Percentiles rank a stretch among this genome's conserved stretches.
phyloP scores from a whole-genome alignment of 495 filamentous ascomycete species.

The Aspergillus egyptiacus region DNA sequence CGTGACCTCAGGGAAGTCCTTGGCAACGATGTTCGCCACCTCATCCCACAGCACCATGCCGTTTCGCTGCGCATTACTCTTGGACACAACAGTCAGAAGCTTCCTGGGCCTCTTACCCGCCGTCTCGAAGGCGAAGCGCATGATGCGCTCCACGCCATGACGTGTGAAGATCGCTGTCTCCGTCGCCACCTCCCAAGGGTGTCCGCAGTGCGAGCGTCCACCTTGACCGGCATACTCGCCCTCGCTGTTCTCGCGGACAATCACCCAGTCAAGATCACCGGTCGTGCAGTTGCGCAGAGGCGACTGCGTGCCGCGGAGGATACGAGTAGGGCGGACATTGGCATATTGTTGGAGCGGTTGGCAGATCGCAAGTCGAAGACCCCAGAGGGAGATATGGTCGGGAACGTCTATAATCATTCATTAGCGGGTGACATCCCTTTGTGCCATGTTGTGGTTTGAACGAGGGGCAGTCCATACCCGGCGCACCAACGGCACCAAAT shows the following conservation, averaged over 20 bases:
- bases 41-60: constrained; percentile 57
- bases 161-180: constrained; percentile 52
- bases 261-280: constrained; percentile 49
- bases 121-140: constrained; percentile 52
- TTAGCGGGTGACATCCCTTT: background rate
- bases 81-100: constrained; percentile 52
- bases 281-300: constrained; percentile 40
- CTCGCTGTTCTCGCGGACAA: constrained; percentile 54
- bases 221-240: constrained; percentile 55
- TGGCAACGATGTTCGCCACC: constrained; percentile 39
- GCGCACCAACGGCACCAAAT: constrained; percentile 52
- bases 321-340: constrained; percentile 49
- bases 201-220: constrained; percentile 44
- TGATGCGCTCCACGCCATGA: constrained; percentile 48
- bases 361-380: constrained; percentile 49
- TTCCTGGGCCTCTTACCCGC: constrained; percentile 42
- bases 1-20: constrained; percentile 48
- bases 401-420: constrained; percentile 43
- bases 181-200: constrained; percentile 49
- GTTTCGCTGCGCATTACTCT: constrained; percentile 54
- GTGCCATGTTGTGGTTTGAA: too few species aligned
- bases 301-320: constrained; percentile 45
- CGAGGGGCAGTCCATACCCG: constrained; percentile 32
- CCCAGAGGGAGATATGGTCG: constrained; percentile 53
- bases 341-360: constrained; percentile 52